phyloP scores from a whole-genome alignment of 1,284 basidiomycete species.

The Tilletia indica region DNA sequence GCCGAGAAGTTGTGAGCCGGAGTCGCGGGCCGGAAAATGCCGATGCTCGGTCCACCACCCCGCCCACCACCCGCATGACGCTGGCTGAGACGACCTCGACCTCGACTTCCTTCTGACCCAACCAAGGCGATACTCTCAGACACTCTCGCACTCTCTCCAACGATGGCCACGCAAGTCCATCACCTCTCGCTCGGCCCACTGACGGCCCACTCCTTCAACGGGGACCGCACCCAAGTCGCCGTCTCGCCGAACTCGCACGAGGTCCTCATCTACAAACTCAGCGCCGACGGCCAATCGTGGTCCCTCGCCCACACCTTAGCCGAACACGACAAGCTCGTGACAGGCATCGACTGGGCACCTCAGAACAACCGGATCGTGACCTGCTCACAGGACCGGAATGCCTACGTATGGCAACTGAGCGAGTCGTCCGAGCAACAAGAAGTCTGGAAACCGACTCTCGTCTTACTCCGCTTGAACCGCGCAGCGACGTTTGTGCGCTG shows the following conservation, averaged over 20 bases:
- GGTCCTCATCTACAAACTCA: slow-evolving; percentile 70
- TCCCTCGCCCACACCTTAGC: slow-evolving; percentile 73
- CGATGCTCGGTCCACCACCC: too few species aligned
- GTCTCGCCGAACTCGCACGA: slow-evolving; percentile 88
- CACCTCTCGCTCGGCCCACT: slow-evolving; percentile 78
- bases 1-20: too few species aligned
- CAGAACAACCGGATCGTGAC: slow-evolving; percentile 95
- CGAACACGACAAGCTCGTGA: slow-evolving; percentile 98
- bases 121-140: too few species aligned
- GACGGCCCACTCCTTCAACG: slow-evolving; percentile 88
- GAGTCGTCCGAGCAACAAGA: slow-evolving; percentile 61
- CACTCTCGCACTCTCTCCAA: too few species aligned
- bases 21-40: too few species aligned
- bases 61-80: too few species aligned
- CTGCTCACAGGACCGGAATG: slow-evolving; percentile 95
- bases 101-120: too few species aligned
- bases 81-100: too few species aligned
- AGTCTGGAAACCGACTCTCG: slow-evolving; percentile 95
- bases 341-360: slow-evolving; percentile 98
- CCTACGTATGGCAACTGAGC: slow-evolving; percentile 95
- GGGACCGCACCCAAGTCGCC: slow-evolving; percentile 82
- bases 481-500: slow-evolving; percentile 93
- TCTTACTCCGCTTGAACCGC: slow-evolving; percentile 88
- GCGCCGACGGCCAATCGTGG: slow-evolving; percentile 61
- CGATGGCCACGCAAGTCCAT: slow-evolving; percentile 49